phyloP scores from a whole-genome alignment of 2,329 filamentous ascomycete species.

The Macrophomina tecta region DNA sequence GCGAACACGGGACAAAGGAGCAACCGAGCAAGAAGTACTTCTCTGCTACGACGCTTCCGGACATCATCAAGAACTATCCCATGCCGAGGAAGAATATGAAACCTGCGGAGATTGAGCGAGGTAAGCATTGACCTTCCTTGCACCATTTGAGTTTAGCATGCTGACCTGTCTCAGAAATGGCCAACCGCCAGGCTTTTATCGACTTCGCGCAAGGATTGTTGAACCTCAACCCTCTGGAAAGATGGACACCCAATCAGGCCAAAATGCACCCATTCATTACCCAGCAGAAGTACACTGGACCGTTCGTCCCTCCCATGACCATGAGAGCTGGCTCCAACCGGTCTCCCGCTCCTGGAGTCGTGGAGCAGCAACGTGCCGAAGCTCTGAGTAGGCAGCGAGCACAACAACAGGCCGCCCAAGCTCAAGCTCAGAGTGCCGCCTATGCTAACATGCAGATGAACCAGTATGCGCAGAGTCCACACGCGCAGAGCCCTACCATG shows the following conservation, averaged over 20 bases:
- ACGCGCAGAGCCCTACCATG: conserved; percentile 64
- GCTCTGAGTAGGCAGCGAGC: conserved; percentile 91
- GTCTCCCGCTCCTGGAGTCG: conserved; percentile 89
- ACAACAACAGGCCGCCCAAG: conserved; percentile 51
- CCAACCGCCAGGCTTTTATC: conserved; percentile 95
- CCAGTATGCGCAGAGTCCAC: conserved; percentile 57
- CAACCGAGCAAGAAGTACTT: conserved; percentile 99
- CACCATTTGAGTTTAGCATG: conserved; percentile 5
- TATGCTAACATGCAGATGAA: conserved; percentile 69
- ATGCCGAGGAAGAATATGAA: conserved; percentile 99
- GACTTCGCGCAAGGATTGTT: conserved; percentile 94
- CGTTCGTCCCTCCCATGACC: conserved; percentile 97
- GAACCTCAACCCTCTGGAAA: conserved; percentile 92
- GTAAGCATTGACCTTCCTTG: conserved; percentile 59
- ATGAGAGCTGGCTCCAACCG: conserved; percentile 85
- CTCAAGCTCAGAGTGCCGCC: conserved; percentile 71
- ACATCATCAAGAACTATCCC: conserved; percentile 96
- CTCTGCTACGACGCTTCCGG: conserved; percentile 87
- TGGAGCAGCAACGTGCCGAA: conserved; percentile 95
- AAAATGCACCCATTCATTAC: conserved; percentile 98
- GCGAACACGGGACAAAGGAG: conserved; percentile 95
- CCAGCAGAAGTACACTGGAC: conserved; percentile 94
- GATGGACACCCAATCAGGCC: conserved; percentile 97
- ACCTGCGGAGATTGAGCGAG: conserved; percentile 91
- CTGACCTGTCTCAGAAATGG: conserved; percentile 76